Percentiles rank a stretch among this genome's conserved stretches.
phyloP scores from a whole-genome alignment of 805 yeast genomes.

The Jamesozyma hellenica region DNA sequence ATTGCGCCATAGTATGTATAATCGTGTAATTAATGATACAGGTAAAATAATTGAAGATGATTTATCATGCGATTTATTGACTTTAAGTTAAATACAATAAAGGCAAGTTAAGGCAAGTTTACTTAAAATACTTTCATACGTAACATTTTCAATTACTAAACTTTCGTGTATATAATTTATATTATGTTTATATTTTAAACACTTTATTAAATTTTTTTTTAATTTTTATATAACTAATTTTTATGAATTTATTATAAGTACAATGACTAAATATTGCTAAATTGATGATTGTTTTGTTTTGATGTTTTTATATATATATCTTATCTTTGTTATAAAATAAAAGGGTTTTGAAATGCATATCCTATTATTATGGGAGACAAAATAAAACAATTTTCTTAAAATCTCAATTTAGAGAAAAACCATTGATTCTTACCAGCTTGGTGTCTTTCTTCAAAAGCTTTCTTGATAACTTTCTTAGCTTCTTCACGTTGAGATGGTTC shows the following conservation, averaged over 20 bases:
- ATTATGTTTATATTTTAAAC: no score
- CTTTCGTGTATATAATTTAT: no score
- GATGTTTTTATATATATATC: background rate
- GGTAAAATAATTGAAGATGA: constrained; percentile 42
- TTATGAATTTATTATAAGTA: constrained; percentile 5
- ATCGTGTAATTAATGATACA: background rate
- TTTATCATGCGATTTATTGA: constrained; percentile 36
- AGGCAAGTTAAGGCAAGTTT: constrained; percentile 29
- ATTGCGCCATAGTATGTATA: constrained; percentile 19
- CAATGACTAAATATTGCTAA: constrained; percentile 4
- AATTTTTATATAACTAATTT: constrained; percentile 1
- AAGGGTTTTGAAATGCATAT: background rate
- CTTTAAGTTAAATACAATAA: no score
- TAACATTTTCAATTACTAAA: no score
- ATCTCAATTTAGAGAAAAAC: constrained; percentile 97
- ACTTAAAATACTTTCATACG: no score
- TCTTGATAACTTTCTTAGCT: constrained; percentile 97
- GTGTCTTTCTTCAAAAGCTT: constrained; percentile 98
- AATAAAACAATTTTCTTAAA: constrained; percentile 38
- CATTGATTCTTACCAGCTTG: constrained; percentile 99
- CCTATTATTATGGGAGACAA: background rate
- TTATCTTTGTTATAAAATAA: background rate
- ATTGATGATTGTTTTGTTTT: constrained; percentile 1
- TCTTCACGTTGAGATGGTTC: constrained; percentile 98
- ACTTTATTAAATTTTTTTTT: background rate